phyloP scores from a whole-genome alignment of 1,139 yeast species.

The Suhomyces choctaworum region DNA sequence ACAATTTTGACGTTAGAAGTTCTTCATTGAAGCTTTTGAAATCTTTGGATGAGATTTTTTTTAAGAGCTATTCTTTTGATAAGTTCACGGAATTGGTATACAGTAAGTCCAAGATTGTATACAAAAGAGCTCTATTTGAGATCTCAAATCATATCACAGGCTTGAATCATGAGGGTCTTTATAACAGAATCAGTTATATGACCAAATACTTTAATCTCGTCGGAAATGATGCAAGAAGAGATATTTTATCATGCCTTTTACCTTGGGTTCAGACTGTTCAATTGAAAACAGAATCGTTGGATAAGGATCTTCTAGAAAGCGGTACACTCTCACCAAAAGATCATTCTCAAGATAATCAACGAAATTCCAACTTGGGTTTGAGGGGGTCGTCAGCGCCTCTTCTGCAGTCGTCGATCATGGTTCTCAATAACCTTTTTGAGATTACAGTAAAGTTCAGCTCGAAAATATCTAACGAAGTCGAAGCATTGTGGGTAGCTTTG shows the following conservation, averaged over 20 bases:
- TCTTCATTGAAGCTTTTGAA: constrained; percentile 62
- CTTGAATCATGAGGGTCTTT: constrained; percentile 57
- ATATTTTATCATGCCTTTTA: constrained; percentile 71
- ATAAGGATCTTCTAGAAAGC: constrained; percentile 22
- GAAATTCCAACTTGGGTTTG: background rate
- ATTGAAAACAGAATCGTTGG: constrained; percentile 39
- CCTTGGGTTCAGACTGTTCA: constrained; percentile 91
- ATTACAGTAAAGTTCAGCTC: constrained; percentile 78
- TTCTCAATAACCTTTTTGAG: constrained; percentile 77
- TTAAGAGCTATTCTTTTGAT: constrained; percentile 36
- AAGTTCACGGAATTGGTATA: constrained; percentile 61
- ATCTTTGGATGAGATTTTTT: constrained; percentile 54
- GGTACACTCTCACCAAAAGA: constrained; percentile 22
- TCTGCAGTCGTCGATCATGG: constrained; percentile 64
- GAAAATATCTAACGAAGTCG: constrained; percentile 79
- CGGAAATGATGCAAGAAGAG: constrained; percentile 58
- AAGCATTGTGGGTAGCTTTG: constrained; percentile 91
- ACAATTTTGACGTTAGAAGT: constrained; percentile 55
- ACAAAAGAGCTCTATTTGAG: constrained; percentile 73
- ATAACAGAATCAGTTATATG: constrained; percentile 67
- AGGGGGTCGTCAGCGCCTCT: background rate
- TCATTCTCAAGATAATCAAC: background rate
- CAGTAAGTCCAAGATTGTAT: constrained; percentile 69
- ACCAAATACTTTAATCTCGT: constrained; percentile 70
- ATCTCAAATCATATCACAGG: constrained; percentile 64